Conservation (phyloP, 2,329 filamentous ascomycete genomes). For the Myrmaecium sp. region DNA sequence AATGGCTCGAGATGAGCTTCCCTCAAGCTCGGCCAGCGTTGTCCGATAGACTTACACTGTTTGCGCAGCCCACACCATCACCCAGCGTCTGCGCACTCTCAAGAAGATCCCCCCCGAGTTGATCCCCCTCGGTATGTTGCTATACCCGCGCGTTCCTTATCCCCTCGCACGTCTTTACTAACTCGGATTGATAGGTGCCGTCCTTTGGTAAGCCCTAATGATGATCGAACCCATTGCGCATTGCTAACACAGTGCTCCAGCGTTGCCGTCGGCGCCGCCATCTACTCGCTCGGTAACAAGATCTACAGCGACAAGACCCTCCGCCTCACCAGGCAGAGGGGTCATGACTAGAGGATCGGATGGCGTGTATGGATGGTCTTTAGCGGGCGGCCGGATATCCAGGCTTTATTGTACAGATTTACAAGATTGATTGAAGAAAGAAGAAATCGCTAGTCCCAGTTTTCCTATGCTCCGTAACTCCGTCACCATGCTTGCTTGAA, state of each 20-base stretch:
- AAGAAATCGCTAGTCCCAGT: conserved; percentile 3
- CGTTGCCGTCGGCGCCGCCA: conserved; percentile 56
- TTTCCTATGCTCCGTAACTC: conserved; percentile 6
- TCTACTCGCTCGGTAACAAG: conserved; percentile 71
- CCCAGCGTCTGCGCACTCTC: conserved; percentile 79
- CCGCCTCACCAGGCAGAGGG: conserved; percentile 56
- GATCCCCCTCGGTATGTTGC: conserved; percentile 69
- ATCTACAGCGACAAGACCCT: conserved; percentile 82
- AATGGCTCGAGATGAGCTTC: conserved; percentile 7
- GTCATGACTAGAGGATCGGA: conserved; percentile 12
- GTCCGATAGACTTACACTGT: too few relatives aligned
- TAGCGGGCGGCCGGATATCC: not conserved
- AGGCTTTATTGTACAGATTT: conserved; percentile 1
- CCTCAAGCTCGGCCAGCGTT: too few relatives aligned
- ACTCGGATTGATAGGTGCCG: conserved; percentile 43
- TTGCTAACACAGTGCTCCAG: conserved; percentile 17
- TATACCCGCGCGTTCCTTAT: conserved; percentile 2
- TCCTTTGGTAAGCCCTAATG: conserved; percentile 52
- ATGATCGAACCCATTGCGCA: not conserved
- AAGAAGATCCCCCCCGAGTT: conserved; percentile 87
- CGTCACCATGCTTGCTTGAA: conserved; percentile 6
- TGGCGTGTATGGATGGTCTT: conserved; percentile 1
- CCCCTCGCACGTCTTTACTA: conserved; percentile 6
- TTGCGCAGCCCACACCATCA: conserved; percentile 74
- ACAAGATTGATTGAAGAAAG: conserved; percentile 9